Base-by-base conservation (phyloP, 495 filamentous ascomycete genomes). In the Hypoxylon perforatum region DNA sequence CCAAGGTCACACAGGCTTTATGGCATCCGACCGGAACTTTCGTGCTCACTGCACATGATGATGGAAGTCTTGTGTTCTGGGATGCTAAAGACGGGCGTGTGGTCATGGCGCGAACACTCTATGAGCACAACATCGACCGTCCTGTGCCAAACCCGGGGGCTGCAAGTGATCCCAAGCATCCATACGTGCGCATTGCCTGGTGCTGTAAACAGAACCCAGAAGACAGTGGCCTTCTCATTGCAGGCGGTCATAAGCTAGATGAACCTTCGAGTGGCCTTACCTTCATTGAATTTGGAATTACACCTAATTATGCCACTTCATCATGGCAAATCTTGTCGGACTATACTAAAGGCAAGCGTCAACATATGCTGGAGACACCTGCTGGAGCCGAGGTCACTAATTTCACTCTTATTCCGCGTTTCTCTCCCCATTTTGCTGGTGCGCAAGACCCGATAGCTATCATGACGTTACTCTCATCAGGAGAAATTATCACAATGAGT, bases 11-110 rank as follows among this genome's bases (percentile, higher is more conserved):
- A 0, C 89, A 93, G 57, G 94, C 91, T 0, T 69, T 92, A 35
- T 99, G 95, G 95, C 95, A 99, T 78, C 95, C 95, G 0, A 96
- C 93, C 22, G 95, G 95, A 0, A 95, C 91, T 0, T 99, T 98
- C 69, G 77, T 97, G 38, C 74, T 94, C 53, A 96, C 92, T 0
- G 90, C 90, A 10, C 90, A 98, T 69, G 94, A 97, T 63, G 94
- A 98, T 73, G 89, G 89, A 3, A 94, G 89, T 61, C 72, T 99
- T 30, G 95, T 94, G 0, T 87, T 98, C 50, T 99, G 96, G 96
- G 96, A 98, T 80, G 79, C 90, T 2, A 96, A 93, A 65, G 96
- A 97, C 71, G 95, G 93, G 8, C 88, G 92, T 44, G 82, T 95
- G 25, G 80, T 99, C 12, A 86, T 92, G 81, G 93, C 93, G 10